Percentiles rank a stretch among this genome's conserved stretches.
phyloP scores from a whole-genome alignment of 1,139 yeast species.

The Taphrina sp. region DNA sequence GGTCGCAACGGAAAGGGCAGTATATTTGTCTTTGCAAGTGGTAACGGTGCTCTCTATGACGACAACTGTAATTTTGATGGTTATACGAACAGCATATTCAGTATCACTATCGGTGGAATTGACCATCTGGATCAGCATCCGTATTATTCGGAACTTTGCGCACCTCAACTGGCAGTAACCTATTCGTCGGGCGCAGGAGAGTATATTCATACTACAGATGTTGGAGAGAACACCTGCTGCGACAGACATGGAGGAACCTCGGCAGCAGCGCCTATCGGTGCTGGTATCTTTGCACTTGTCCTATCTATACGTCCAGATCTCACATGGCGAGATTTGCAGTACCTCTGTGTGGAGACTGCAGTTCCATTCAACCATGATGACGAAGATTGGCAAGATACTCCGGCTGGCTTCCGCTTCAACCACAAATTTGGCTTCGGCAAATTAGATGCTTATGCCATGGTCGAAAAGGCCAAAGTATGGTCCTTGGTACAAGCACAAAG shows the following conservation, averaged over 20 bases:
- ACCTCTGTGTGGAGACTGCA: constrained; percentile 71
- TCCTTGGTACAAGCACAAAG: constrained; percentile 83
- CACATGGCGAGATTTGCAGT: constrained; percentile 96
- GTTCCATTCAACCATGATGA: constrained; percentile 66
- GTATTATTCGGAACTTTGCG: constrained; percentile 83
- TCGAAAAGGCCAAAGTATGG: constrained; percentile 75
- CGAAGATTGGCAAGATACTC: constrained; percentile 55
- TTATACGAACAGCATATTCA: constrained; percentile 90
- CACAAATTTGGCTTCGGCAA: constrained; percentile 93
- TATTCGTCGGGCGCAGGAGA: constrained; percentile 90
- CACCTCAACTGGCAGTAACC: constrained; percentile 95
- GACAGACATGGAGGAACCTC: constrained; percentile 91
- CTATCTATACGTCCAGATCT: constrained; percentile 74
- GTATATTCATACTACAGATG: constrained; percentile 87
- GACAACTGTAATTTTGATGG: constrained; percentile 98
- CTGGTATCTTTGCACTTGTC: constrained; percentile 83
- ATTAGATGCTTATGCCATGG: constrained; percentile 76
- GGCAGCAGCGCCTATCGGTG: constrained; percentile 98
- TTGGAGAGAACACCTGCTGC: constrained; percentile 63
- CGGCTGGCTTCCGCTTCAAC: constrained; percentile 65
- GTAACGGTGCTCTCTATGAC: constrained; percentile 80
- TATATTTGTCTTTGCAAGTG: constrained; percentile 91
- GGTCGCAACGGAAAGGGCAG: constrained; percentile 85
- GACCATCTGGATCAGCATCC: constrained; percentile 86
- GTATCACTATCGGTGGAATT: constrained; percentile 92